phyloP scores from a whole-genome alignment of 768 basidiomycete genomes.

The Panellus pusillus region DNA sequence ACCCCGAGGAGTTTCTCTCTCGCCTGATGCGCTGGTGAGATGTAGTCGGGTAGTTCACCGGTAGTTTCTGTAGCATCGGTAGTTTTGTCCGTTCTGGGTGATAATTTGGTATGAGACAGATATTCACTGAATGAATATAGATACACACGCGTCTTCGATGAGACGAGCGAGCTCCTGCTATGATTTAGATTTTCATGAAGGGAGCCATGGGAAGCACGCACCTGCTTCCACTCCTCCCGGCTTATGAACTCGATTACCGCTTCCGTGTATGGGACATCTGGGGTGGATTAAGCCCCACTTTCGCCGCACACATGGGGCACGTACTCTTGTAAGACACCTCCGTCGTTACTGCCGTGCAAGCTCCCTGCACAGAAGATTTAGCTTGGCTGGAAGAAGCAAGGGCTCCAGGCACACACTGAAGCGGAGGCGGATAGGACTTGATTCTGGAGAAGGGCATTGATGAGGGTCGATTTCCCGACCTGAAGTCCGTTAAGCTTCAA shows the following conservation, averaged over 20 bases:
- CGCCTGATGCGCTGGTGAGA: conserved; percentile 10
- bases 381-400: not conserved
- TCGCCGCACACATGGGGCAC: not conserved
- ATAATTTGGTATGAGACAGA: not conserved
- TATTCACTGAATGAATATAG: not conserved
- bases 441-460: conserved; percentile 16
- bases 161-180: conserved; percentile 3
- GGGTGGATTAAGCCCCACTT: not conserved
- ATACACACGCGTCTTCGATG: conserved; percentile 11
- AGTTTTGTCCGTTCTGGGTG: conserved; percentile 3
- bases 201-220: not conserved
- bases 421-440: conserved; percentile 17
- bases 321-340: conserved; percentile 17
- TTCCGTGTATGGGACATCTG: conserved; percentile 5
- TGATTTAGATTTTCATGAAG: not conserved
- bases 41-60: not conserved
- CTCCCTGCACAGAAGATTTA: conserved; percentile 6
- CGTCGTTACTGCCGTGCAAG: conserved; percentile 18
- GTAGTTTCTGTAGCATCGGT: conserved; percentile 10
- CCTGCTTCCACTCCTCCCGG: conserved; percentile 10
- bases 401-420: conserved; percentile 4
- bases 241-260: conserved; percentile 16
- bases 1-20: conserved; percentile 11
- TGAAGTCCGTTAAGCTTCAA: not conserved
- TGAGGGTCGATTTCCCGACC: conserved; percentile 18